phyloP scores from a whole-genome alignment of 148 eudicot genomes.

The Arctostaphylos glauca region DNA sequence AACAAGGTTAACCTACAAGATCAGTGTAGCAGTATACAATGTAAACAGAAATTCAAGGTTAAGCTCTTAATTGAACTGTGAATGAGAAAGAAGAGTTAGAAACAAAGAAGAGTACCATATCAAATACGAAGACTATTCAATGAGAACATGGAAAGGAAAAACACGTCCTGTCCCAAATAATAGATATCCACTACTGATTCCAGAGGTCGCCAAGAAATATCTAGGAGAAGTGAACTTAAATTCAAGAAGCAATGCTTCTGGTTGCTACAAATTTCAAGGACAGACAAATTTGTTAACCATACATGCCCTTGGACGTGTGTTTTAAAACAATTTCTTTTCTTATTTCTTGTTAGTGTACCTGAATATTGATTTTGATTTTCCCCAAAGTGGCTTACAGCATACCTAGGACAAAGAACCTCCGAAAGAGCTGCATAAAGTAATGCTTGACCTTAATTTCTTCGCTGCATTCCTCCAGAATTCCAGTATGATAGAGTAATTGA shows the following conservation, averaged over 20 bases:
- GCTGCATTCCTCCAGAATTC: neutral
- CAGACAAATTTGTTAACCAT: neutral
- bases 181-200: neutral
- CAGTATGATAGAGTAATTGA: neutral
- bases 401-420: constrained; percentile 6
- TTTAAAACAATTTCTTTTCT: neutral
- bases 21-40: neutral
- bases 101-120: neutral
- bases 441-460: no score
- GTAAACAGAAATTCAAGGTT: neutral
- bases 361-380: neutral
- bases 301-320: neutral
- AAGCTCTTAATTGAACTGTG: neutral
- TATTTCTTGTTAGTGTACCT: neutral
- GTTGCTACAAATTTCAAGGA: neutral
- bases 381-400: neutral
- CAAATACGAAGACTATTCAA: neutral
- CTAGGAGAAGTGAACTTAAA: neutral
- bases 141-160: neutral
- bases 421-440: neutral
- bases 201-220: neutral
- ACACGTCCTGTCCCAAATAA: neutral
- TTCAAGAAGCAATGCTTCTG: neutral
- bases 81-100: neutral
- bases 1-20: neutral